Conservation (phyloP, 352 stramenopile genomes). For the Aphanomyces stellatus region DNA sequence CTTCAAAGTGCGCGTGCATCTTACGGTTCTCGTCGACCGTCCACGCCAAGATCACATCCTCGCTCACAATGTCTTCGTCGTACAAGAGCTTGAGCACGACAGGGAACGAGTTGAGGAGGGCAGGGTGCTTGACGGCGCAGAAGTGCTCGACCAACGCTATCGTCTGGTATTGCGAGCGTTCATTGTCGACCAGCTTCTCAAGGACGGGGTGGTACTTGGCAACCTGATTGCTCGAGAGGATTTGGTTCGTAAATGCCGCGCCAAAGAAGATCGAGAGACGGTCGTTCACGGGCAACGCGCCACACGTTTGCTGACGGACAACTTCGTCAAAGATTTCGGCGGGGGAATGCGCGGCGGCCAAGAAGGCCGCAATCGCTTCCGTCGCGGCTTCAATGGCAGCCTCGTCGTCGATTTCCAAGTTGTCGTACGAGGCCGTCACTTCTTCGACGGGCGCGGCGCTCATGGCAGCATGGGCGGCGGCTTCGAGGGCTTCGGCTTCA, state of each 20-base stretch:
- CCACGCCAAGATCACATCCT: constrained; percentile 94
- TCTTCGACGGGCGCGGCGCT: constrained; percentile 26
- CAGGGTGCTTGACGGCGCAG: constrained; percentile 82
- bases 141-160: constrained; percentile 88
- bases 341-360: constrained; percentile 39
- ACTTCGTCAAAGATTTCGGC: constrained; percentile 81
- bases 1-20: constrained; percentile 81
- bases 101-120: constrained; percentile 76
- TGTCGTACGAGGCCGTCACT: constrained; percentile 46
- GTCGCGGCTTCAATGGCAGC: constrained; percentile 72
- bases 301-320: constrained; percentile 90
- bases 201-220: constrained; percentile 81
- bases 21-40: constrained; percentile 56
- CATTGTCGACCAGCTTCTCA: constrained; percentile 73
- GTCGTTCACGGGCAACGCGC: constrained; percentile 86
- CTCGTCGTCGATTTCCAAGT: constrained; percentile 75
- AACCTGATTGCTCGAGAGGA: constrained; percentile 89
- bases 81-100: constrained; percentile 96
- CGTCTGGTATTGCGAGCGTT: constrained; percentile 89
- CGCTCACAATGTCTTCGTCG: constrained; percentile 94
- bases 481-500: constrained; percentile 75
- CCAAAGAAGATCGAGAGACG: constrained; percentile 92
- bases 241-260: constrained; percentile 79
- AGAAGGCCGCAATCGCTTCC: constrained; percentile 52
- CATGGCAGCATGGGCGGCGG: constrained; percentile 64